phyloP scores from a whole-genome alignment of 345 rosid genomes.

The Rhodamnia argentea region DNA sequence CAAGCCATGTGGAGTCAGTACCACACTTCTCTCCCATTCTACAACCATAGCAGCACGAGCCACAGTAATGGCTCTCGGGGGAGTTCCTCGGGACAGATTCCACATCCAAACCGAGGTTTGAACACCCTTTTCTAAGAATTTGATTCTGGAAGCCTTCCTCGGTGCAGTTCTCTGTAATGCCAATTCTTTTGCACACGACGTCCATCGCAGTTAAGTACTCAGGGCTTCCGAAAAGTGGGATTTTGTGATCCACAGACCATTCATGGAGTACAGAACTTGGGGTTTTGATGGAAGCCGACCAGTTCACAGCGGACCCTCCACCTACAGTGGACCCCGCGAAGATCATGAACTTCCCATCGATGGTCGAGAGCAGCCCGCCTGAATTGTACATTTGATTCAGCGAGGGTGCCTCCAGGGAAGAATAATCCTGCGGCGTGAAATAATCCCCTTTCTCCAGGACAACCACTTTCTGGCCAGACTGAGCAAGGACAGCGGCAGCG shows the following conservation, averaged over 20 bases:
- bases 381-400: conserved; percentile 2
- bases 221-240: conserved; percentile 2
- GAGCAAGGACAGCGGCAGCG: conserved; percentile 10
- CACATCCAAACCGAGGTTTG: background rate
- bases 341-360: conserved; percentile 8
- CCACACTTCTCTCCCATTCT: conserved; percentile 7
- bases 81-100: conserved; percentile 7
- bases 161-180: background rate
- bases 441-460: conserved; percentile 15
- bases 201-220: conserved; percentile 8
- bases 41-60: conserved; percentile 13
- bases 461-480: conserved; percentile 7
- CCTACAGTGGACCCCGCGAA: conserved; percentile 10
- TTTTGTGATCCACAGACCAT: conserved; percentile 9
- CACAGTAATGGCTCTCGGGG: conserved; percentile 9
- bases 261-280: conserved; percentile 6
- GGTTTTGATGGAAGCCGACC: conserved; percentile 11
- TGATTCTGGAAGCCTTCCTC: conserved; percentile 14
- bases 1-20: conserved; percentile 8
- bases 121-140: conserved; percentile 8
- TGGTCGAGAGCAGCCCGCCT: conserved; percentile 1
- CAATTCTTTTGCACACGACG: conserved; percentile 1
- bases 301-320: conserved; percentile 11
- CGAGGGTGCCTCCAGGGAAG: conserved; percentile 11
- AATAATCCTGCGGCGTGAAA: conserved; percentile 5